A percentile compares a stretch with the other conserved stretches of the same genome.
Evolutionary conservation across 768 basidiomycete species (phyloP).

Genomic region (Phallus indusiatus): DNA sequence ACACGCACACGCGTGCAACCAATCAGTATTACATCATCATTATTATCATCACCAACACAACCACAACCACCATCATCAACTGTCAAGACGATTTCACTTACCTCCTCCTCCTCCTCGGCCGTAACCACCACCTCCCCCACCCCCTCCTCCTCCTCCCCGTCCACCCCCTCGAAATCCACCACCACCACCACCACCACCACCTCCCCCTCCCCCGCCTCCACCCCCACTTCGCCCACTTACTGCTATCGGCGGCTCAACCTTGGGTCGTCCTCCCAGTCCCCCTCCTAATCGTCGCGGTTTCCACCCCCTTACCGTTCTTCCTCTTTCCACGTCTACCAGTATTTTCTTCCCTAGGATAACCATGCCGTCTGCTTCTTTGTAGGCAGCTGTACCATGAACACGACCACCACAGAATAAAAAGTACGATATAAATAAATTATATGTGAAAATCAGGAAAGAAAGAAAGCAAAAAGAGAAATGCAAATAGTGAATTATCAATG

Average conservation of each 20-base stretch:
- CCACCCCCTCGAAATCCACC: constrained; percentile 27
- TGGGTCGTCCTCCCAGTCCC: constrained; percentile 98
- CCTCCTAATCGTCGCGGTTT: constrained; percentile 94
- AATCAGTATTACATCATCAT: constrained; percentile 18
- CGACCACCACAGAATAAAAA: too few species aligned
- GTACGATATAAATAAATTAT: background rate
- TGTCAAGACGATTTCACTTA: constrained; percentile 17
- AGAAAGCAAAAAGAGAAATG: background rate
- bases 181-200: constrained; percentile 37
- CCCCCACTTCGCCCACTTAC: background rate
- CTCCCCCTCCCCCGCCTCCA: constrained; percentile 25
- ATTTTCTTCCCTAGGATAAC: constrained; percentile 95
- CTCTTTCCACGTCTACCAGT: constrained; percentile 95
- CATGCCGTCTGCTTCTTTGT: constrained; percentile 97
- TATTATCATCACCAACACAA: constrained; percentile 18
- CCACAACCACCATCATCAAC: constrained; percentile 16
- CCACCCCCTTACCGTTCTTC: constrained; percentile 97
- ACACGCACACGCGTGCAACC: constrained; percentile 6
- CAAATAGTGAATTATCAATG: background rate
- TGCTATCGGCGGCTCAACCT: constrained; percentile 35
- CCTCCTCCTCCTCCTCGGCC: constrained; percentile 26
- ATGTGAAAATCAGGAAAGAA: background rate
- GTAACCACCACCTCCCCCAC: constrained; percentile 26
- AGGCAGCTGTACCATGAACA: constrained; percentile 51
- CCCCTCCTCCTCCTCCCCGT: constrained; percentile 27